Base-by-base conservation (phyloP, 2,329 filamentous ascomycete species). In the Diplocarpon mali region DNA sequence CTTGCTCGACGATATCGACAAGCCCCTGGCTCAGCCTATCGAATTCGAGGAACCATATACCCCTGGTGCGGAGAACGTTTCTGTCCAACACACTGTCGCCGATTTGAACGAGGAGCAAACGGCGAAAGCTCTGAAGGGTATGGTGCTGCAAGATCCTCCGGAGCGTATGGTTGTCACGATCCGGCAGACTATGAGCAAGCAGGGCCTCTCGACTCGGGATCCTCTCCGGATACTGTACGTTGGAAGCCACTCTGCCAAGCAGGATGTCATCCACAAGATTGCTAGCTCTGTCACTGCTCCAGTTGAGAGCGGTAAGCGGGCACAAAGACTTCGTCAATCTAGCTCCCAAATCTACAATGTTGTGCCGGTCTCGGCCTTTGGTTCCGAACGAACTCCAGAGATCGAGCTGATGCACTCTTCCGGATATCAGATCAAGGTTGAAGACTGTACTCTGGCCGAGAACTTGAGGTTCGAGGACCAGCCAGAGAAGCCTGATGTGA, bases 341-440 rank as follows among this genome's bases (percentile, higher is more conserved):
- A 55, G 57, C 13, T 69, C 69, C 35, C 68, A 68, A 27, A 59
- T 71, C 28, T 73, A 70, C 58, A 73, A 71, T 57, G 69, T 73
- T 35, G 66, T 73, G 36, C 69, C 69, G 13, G 65, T 72, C 43
- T 68, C 69, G 3, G 66, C 67, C 1, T 72, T 72, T 54, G 69
- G 69, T 10, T 67, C 65, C 11, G 57, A 63, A 36, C 61, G 62
- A 35, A 63, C 65, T 12, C 69, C 69, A 1, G 69, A 73, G 46
- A 68, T 73, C 15, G 69, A 73, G 55, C 65, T 73, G 39, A 70
- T 73, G 62, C 67, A 71, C 42, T 70, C 69, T 7, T 71, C 69
- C 28, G 66, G 65, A 11, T 69, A 67, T 47, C 69, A 73, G 47
- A 72, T 73, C 60, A 68, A 69, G 49, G 68, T 73, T 5, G 69